Percentiles rank a stretch among this genome's conserved stretches.
These are phyloP conservation scores for Coleophoma cylindrospora DNA, from an alignment of 2,329 filamentous ascomycete genomes.

Conservation along the genomic window DNA sequence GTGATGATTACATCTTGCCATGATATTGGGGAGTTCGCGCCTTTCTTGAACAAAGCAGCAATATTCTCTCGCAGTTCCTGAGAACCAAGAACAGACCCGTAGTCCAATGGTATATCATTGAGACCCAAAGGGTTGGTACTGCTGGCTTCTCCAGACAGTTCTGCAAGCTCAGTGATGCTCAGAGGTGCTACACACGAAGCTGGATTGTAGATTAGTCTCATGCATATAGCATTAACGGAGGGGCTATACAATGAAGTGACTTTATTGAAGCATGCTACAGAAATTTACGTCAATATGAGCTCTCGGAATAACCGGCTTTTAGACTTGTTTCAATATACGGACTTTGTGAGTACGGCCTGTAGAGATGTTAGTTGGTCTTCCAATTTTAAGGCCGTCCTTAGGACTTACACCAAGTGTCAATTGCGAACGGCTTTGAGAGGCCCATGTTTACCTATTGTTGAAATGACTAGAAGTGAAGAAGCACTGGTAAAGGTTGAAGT, in stretches of 20 bases:
- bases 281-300: too few relatives aligned
- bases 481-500: too few relatives aligned
- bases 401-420: constrained; percentile 1
- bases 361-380: not conserved
- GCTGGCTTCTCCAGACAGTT: constrained; percentile 50
- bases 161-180: constrained; percentile 62
- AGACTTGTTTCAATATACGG: not conserved
- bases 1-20: constrained; percentile 69
- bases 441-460: not conserved
- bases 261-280: not conserved
- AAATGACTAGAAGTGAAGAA: not conserved
- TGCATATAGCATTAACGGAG: not conserved
- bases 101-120: constrained; percentile 55
- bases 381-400: not conserved
- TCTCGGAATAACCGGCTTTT: not conserved
- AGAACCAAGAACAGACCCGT: constrained; percentile 71
- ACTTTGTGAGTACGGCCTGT: not conserved
- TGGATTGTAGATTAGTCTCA: not conserved
- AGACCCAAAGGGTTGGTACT: constrained; percentile 38
- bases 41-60: constrained; percentile 57
- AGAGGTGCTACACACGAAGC: constrained; percentile 76
- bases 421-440: not conserved
- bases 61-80: constrained; percentile 58
- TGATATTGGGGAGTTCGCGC: constrained; percentile 39
- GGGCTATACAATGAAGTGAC: not conserved